Base-by-base conservation (phyloP, 2,329 filamentous ascomycete species). In the Aspergillus ibericus region DNA sequence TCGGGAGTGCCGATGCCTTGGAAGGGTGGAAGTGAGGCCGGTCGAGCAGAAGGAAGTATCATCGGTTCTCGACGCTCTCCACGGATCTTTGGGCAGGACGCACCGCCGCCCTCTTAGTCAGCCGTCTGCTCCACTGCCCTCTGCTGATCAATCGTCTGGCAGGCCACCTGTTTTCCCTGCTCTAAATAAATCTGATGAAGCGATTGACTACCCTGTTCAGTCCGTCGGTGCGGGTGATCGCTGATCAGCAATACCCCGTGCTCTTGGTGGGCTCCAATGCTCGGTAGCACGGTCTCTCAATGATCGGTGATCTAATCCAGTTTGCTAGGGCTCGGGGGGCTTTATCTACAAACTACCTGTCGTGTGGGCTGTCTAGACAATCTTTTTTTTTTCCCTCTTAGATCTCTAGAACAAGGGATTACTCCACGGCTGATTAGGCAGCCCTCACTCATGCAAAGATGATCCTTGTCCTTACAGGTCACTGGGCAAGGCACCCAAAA, bases 161-260 rank as follows among this genome's bases (percentile, higher is more conserved):
- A 42, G 38, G 38, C 38, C 38, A 42, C n/a, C n/a, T n/a, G n/a
- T n/a, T n/a, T n/a, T n/a, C n/a, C n/a, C n/a, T n/a, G n/a, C n/a
- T n/a, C n/a, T n/a, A n/a, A n/a, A n/a, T n/a, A n/a, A n/a, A n/a
- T n/a, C n/a, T n/a, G 16, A 9, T 40, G 36, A 42, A 18, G 10
- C 3, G 38, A 42, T 42, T n/a, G 34, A 36, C 8, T n/a, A 22
- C 38, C 38, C 13, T 42, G 49, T 16, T 44, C 51, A 44, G 20
- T 32, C 5, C 51, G 15, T 34, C 12, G 16, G 38, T 34, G n/a
- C 51, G 25, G 51, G 36, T 25, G 51, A 53, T 42, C 51, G 40
- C 38, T 53, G 51, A 53, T 53, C 51, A 53, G 40, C 51, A 40
- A 32, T 44, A 53, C 51, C 51, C 51, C 51, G 51, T 53, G 51